Evolutionary conservation across 805 yeast genomes (phyloP).

Genomic region (Danielia oregonensis): DNA sequence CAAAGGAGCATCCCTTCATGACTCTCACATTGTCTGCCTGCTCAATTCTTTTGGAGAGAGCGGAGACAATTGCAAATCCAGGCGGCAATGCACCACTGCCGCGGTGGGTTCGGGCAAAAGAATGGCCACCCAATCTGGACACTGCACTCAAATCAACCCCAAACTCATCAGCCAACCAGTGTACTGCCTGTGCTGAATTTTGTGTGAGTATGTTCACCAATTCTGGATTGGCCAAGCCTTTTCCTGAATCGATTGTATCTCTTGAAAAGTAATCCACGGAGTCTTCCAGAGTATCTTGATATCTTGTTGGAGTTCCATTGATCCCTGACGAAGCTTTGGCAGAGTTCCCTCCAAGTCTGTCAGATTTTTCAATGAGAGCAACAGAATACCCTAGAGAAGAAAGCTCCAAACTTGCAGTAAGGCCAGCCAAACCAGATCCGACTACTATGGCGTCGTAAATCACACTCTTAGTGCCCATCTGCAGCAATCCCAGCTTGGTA

Average conservation of each 20-base stretch:
- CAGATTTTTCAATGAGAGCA: constrained; percentile 46
- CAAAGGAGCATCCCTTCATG: constrained; percentile 14
- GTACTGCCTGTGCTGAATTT: constrained; percentile 28
- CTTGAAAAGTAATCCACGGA: constrained; percentile 21
- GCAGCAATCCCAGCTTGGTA: neutral
- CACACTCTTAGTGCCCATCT: constrained; percentile 2
- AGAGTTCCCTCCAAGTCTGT: constrained; percentile 54
- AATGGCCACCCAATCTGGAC: constrained; percentile 38
- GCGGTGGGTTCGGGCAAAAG: constrained; percentile 37
- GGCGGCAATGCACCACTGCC: constrained; percentile 49
- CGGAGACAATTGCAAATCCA: constrained; percentile 53
- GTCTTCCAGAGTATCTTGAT: constrained; percentile 22
- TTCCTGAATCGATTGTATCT: constrained; percentile 35
- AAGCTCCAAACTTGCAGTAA: constrained; percentile 41
- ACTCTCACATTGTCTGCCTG: constrained; percentile 21
- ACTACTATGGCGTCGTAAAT: constrained; percentile 32
- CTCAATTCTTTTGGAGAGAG: constrained; percentile 37
- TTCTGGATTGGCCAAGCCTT: constrained; percentile 20
- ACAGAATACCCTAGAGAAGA: constrained; percentile 38
- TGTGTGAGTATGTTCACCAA: constrained; percentile 24
- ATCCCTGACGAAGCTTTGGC: constrained; percentile 62
- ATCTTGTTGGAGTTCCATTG: constrained; percentile 38
- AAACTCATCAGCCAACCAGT: constrained; percentile 27
- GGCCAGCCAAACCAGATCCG: constrained; percentile 58
- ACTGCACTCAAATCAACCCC: constrained; percentile 30